Percentiles rank a stretch among this genome's conserved stretches.
These are phyloP conservation scores for Mortierella alpina DNA, from an alignment of 192 early-diverging fungal species.

Conservation along the genomic window DNA sequence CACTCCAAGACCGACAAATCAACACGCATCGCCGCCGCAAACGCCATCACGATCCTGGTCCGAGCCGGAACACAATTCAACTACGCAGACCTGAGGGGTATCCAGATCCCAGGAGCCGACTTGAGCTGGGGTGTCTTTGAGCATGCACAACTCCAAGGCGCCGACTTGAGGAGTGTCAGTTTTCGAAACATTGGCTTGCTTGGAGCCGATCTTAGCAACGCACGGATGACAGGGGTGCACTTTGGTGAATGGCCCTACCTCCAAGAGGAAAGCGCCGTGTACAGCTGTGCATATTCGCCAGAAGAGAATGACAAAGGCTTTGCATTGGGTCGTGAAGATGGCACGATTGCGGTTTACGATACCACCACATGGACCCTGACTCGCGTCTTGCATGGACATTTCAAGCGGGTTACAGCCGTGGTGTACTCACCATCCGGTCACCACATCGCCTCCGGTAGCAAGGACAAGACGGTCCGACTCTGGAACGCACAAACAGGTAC, in stretches of 20 bases:
- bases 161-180: background rate
- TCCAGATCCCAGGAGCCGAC: background rate
- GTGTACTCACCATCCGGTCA: background rate
- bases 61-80: too few species aligned
- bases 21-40: too few species aligned
- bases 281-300: background rate
- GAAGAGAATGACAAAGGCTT: background rate
- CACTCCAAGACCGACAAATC: too few species aligned
- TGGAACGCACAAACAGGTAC: background rate
- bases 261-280: background rate
- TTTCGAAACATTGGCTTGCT: constrained; percentile 6
- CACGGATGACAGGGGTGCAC: background rate
- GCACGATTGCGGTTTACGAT: background rate
- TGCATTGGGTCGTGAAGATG: background rate
- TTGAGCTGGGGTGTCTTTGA: background rate
- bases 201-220: background rate
- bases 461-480: background rate
- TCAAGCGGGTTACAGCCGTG: background rate
- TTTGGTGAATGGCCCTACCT: constrained; percentile 15
- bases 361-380: background rate
- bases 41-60: too few species aligned
- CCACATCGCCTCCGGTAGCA: background rate
- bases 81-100: too few species aligned
- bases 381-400: background rate
- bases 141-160: too few species aligned